Base-by-base conservation (phyloP, 768 basidiomycete genomes). In the Daedalea quercina region DNA sequence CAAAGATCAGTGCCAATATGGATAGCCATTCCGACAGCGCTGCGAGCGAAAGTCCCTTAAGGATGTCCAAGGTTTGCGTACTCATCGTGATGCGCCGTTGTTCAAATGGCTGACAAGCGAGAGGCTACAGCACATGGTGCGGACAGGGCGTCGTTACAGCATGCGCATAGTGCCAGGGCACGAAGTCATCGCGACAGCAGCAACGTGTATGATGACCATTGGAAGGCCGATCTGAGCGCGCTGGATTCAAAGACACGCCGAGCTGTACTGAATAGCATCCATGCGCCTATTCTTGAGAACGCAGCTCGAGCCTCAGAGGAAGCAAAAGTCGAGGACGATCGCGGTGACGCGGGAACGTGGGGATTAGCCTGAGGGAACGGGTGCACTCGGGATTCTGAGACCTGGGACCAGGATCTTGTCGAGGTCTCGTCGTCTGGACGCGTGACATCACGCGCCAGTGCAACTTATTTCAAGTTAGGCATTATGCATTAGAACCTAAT, bases 1-100 rank as follows among this genome's bases (percentile, higher is more conserved):
- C 92, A 63, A 96, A 94, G 9, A 94, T 79, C 20, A 94, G 72
- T 1, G 81, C 71, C 23, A 94, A 65, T 0, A 90, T 83, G 9
- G 81, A 69, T 8, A 76, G 51, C 89, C 87, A 93, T 52, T 77
- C 66, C 24, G 59, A 59, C 31, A 62, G 45, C 37, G 55, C 51
- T 12, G 57, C 52, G 42, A 63, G 52, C 2, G 62, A 51, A 20
- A 44, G 11, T 12, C 12, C 42, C n/a, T n/a, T 26, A 26, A 52
- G 13, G 12, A 52, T 11, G n/a, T 35, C 28, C 46, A 19, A 47
- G 25, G 8, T 19, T 12, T 23, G 23, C n/a, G 23, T 7, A 12
- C 19, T 22, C 44, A 42, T 23, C 41, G 4, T 15, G 17, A 23
- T 42, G 41, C n/a, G 41, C 17, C 15, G 41, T 4, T 42, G 22